Conservation (phyloP, 2,329 filamentous ascomycete genomes). For the Pseudofabraea citricarpa region DNA sequence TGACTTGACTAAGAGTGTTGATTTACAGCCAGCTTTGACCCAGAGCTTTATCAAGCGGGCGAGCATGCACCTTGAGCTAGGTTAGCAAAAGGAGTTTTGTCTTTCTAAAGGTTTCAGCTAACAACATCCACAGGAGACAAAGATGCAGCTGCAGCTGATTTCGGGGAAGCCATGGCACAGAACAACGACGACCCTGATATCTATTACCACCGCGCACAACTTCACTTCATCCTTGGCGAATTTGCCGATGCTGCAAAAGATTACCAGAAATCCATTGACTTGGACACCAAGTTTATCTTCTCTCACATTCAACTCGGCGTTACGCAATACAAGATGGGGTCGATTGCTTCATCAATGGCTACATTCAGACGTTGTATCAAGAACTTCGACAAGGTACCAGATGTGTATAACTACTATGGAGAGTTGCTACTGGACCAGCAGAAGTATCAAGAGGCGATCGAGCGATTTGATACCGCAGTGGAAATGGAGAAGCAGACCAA, state of each 20-base stretch:
- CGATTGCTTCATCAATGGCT: conserved; percentile 94
- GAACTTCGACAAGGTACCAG: conserved; percentile 94
- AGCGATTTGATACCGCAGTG: conserved; percentile 98
- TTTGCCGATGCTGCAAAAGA: conserved; percentile 93
- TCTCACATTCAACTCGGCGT: conserved; percentile 99
- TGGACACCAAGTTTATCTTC: conserved; percentile 96
- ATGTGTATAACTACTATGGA: conserved; percentile 99
- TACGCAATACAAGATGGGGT: conserved; percentile 99
- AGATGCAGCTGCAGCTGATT: conserved; percentile 82
- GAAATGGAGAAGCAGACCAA: conserved; percentile 96
- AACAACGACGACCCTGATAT: conserved; percentile 91
- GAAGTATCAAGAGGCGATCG: conserved; percentile 90
- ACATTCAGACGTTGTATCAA: conserved; percentile 97
- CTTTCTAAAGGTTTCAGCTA: conserved; percentile 25
- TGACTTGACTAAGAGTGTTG: conserved; percentile 89
- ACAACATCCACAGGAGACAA: conserved; percentile 58
- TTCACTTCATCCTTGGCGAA: conserved; percentile 96
- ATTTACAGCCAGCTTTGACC: conserved; percentile 80
- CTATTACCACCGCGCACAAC: conserved; percentile 97
- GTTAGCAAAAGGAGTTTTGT: conserved; percentile 48
- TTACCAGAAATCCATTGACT: conserved; percentile 98
- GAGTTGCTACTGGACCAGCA: conserved; percentile 95
- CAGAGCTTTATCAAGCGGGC: conserved; percentile 99
- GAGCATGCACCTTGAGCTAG: conserved; percentile 94
- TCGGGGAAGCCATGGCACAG: conserved; percentile 77